Evolutionary conservation across 805 yeast genomes (phyloP).

Genomic region (Metschnikowia hibisci): DNA sequence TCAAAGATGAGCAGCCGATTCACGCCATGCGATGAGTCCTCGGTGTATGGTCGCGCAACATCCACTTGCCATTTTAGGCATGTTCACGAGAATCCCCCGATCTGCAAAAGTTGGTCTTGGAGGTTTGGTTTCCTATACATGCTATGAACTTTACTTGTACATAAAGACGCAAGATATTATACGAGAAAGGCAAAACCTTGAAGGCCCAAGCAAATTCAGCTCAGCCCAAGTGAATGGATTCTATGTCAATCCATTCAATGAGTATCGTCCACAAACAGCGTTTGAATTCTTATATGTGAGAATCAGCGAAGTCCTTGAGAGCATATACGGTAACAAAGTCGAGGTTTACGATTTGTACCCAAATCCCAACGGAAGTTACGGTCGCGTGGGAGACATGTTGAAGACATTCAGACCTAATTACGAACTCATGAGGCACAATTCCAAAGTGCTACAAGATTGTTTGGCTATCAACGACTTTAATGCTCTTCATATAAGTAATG

Average conservation of each 20-base stretch:
- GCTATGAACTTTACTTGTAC: slow-evolving; percentile 62
- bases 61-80: not conserved
- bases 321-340: slow-evolving; percentile 34
- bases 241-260: slow-evolving; percentile 86
- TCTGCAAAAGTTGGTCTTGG: slow-evolving; percentile 41
- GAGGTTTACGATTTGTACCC: slow-evolving; percentile 35
- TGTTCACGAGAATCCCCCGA: slow-evolving; percentile 18
- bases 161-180: slow-evolving; percentile 53
- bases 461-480: slow-evolving; percentile 9
- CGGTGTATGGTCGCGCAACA: not conserved
- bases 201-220: slow-evolving; percentile 21
- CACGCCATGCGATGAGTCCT: too few relatives aligned
- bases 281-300: slow-evolving; percentile 80
- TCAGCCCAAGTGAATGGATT: slow-evolving; percentile 60
- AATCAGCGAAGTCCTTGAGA: slow-evolving; percentile 65
- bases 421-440: slow-evolving; percentile 38
- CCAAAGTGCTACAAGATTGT: slow-evolving; percentile 27
- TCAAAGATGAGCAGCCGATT: too few relatives aligned
- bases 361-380: slow-evolving; percentile 35
- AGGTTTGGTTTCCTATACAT: slow-evolving; percentile 51
- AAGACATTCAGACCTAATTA: slow-evolving; percentile 59
- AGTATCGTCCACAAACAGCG: slow-evolving; percentile 84
- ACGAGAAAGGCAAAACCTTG: slow-evolving; percentile 17
- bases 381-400: slow-evolving; percentile 47
- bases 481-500: not conserved